Base-by-base conservation (phyloP, 1,284 basidiomycete species). In the Ceratobasidium sp. region DNA sequence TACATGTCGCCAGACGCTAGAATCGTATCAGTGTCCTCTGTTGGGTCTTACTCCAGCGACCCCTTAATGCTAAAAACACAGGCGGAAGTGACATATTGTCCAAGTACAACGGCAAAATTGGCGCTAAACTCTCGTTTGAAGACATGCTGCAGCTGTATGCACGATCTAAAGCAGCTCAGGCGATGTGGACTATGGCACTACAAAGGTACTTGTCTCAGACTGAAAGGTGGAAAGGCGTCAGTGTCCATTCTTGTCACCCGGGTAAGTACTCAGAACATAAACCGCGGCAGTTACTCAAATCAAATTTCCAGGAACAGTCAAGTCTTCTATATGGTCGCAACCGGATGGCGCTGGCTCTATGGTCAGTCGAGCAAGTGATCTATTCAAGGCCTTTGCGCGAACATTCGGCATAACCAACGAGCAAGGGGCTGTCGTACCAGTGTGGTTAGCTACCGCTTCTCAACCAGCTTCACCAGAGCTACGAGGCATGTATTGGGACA, bases 401-500 rank as follows among this genome's bases (percentile, higher is more conserved):
- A 60, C 34, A 21, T 34, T 74, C n/a, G 73, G 73, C 18, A 74
- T 74, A 30, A 52, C 71, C 8, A 58, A 39, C 32, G 53, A 72
- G 46, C 67, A 74, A 45, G 73, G 73, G 14, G 73, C 73, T 8
- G 48, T 65, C 2, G 71, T 70, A 10, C 41, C 62, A n/a, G 34
- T 74, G 1, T 72, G 58, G 55, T 45, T 74, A n/a, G 70, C 73
- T 12, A 46, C 52, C 12, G 45, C 59, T 2, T 39, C 36, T 9
- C 41, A 72, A n/a, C 60, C 64, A 5, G 71, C 48, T 5, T 23
- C 26, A 16, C 53, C 61, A 10, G 73, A 72, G 36, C 26, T 72
- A 5, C 55, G 58, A 28, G 73, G 73, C 1, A 61, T 70, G 46
- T 74, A 46, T 52, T 74, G 73, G 73, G 73, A 74, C 16, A 41